phyloP scores from a whole-genome alignment of 1,139 yeast genomes.

The Candida tunisiensis region DNA sequence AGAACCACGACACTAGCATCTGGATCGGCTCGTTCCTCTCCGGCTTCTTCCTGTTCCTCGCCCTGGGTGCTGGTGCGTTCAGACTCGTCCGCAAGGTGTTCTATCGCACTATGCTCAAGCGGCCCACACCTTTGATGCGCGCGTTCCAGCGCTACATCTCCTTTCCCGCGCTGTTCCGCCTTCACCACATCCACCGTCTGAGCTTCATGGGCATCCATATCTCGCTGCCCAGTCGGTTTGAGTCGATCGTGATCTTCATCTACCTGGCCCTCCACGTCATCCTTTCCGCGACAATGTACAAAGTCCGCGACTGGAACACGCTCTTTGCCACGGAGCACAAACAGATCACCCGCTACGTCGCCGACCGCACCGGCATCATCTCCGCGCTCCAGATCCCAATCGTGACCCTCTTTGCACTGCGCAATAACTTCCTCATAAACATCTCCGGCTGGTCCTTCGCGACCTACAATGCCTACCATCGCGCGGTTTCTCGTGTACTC shows the following conservation, averaged over 20 bases:
- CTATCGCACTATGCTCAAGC: slow-evolving; percentile 9
- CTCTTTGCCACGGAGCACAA: slow-evolving; percentile 21
- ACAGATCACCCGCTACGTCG: slow-evolving; percentile 30
- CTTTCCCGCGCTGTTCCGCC: slow-evolving; percentile 18
- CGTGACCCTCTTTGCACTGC: slow-evolving; percentile 38
- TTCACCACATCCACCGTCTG: slow-evolving; percentile 13
- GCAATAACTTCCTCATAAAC: slow-evolving; percentile 40
- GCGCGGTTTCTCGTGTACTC: slow-evolving; percentile 39
- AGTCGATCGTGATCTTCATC: slow-evolving; percentile 30
- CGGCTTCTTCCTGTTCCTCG: slow-evolving; percentile 18
- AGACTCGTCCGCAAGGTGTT: slow-evolving; percentile 8
- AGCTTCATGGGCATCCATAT: slow-evolving; percentile 11
- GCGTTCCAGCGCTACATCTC: slow-evolving; percentile 11
- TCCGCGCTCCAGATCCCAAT: slow-evolving; percentile 41
- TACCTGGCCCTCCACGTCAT: slow-evolving; percentile 31
- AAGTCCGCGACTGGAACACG: slow-evolving; percentile 22
- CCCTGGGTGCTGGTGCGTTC: slow-evolving; percentile 7
- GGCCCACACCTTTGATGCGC: slow-evolving; percentile 9
- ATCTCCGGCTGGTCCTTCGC: slow-evolving; percentile 48
- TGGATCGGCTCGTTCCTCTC: slow-evolving; percentile 19
- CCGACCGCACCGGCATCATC: slow-evolving; percentile 44
- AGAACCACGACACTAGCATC: slow-evolving; percentile 15
- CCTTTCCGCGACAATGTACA: slow-evolving; percentile 26
- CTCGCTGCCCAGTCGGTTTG: slow-evolving; percentile 46
- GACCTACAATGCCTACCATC: slow-evolving; percentile 39